Conservation (phyloP, 345 rosid species). For the Acer saccharum region DNA sequence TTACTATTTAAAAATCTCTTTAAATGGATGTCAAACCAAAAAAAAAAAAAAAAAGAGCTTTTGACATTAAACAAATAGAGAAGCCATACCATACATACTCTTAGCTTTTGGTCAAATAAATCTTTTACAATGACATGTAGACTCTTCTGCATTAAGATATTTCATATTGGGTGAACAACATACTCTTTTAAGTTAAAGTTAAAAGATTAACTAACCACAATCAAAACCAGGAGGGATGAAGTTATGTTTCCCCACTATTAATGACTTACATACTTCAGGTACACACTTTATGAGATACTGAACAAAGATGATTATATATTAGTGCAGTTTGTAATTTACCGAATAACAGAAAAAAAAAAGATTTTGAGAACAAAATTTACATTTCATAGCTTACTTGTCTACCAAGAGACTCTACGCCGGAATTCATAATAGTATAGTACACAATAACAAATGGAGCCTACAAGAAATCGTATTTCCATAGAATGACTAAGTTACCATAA, state of each 20-base stretch:
- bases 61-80: not conserved
- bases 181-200: too few species aligned
- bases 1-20: too few species aligned
- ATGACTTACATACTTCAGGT: not conserved
- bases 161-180: not conserved
- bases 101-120: not conserved
- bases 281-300: not conserved
- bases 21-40: too few species aligned
- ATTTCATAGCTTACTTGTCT: not conserved
- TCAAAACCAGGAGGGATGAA: not conserved
- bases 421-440: not conserved
- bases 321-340: not conserved
- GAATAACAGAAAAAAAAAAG: too few species aligned
- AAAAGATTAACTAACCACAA: not conserved
- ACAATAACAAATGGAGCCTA: not conserved
- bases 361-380: too few species aligned
- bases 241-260: too few species aligned
- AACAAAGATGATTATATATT: not conserved
- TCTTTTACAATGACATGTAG: not conserved
- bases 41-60: not conserved
- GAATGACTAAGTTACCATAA: not conserved
- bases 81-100: not conserved
- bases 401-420: not conserved
- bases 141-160: not conserved
- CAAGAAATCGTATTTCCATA: slow-evolving; percentile 3